Evolutionary conservation across 164 flowering plant species (phyloP).

Genomic region (Taxillus chinensis): DNA sequence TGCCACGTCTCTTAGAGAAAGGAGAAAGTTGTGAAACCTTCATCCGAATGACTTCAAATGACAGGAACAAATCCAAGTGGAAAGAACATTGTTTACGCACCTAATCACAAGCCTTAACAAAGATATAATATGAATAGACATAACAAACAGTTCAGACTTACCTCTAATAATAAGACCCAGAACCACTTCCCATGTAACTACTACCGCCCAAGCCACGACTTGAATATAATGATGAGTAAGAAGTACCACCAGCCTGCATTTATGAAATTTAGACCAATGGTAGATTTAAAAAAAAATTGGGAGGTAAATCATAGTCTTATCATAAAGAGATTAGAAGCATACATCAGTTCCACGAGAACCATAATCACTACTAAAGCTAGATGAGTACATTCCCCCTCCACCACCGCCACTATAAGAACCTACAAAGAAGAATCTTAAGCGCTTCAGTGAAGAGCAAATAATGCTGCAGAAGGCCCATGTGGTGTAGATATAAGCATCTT

Average conservation of each 20-base stretch:
- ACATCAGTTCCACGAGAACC: conserved; percentile 73
- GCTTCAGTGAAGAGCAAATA: neutral
- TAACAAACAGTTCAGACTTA: conserved; percentile 11
- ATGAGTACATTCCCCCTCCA: conserved; percentile 69
- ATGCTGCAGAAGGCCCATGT: neutral
- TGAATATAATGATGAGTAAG: conserved; percentile 81
- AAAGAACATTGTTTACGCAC: neutral
- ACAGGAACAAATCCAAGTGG: neutral
- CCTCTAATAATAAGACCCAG: conserved; percentile 79
- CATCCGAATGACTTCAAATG: conserved; percentile 9
- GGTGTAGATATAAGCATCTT: neutral
- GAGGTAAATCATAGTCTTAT: neutral
- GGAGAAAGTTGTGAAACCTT: conserved; percentile 5
- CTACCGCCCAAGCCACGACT: conserved; percentile 65
- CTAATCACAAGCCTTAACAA: neutral
- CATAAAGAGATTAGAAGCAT: conserved; percentile 13
- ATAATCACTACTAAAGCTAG: conserved; percentile 72
- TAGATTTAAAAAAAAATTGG: too few relatives aligned
- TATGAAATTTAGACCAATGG: neutral
- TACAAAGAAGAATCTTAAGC: conserved; percentile 9
- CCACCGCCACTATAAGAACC: conserved; percentile 71
- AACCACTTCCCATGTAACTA: conserved; percentile 62
- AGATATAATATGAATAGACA: neutral
- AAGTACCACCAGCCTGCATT: conserved; percentile 65
- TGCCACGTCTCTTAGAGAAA: conserved; percentile 14